A percentile compares a stretch with the other conserved stretches of the same genome.
These are phyloP conservation scores for Agapanthus africanus DNA, from an alignment of 106 monocot genomes.

Conservation along the genomic window DNA sequence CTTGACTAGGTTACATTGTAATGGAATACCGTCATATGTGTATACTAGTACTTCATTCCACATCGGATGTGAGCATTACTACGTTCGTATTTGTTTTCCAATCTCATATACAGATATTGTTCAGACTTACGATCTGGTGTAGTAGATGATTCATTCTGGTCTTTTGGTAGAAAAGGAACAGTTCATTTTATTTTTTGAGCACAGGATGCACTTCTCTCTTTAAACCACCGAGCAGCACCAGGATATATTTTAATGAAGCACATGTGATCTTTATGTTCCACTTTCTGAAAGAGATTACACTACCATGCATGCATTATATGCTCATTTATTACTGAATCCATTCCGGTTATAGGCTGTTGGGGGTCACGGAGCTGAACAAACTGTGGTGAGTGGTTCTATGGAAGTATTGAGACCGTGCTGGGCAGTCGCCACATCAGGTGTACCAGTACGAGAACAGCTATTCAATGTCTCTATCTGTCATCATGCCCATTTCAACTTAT, in stretches of 20 bases:
- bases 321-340: neutral
- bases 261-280: neutral
- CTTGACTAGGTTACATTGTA: too few species aligned
- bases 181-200: too few species aligned
- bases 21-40: too few species aligned
- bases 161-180: too few species aligned
- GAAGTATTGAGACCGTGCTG: conserved; percentile 87
- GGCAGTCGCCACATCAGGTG: conserved; percentile 96
- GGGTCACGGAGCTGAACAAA: conserved; percentile 67
- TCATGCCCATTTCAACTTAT: conserved; percentile 74
- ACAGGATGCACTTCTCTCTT: too few species aligned
- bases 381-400: conserved; percentile 82
- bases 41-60: too few species aligned
- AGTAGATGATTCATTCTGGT: too few species aligned
- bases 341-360: conserved; percentile 63
- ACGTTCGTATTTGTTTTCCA: too few species aligned
- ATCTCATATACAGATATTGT: too few species aligned
- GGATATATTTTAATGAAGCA: neutral
- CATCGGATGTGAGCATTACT: too few species aligned
- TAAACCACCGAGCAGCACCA: neutral
- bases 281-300: neutral
- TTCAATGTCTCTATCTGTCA: conserved; percentile 99
- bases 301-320: conserved; percentile 1
- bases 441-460: conserved; percentile 83
- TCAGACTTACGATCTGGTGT: too few species aligned